Conservation (phyloP, 2,329 filamentous ascomycete genomes). For the Ophiobolus disseminans region DNA sequence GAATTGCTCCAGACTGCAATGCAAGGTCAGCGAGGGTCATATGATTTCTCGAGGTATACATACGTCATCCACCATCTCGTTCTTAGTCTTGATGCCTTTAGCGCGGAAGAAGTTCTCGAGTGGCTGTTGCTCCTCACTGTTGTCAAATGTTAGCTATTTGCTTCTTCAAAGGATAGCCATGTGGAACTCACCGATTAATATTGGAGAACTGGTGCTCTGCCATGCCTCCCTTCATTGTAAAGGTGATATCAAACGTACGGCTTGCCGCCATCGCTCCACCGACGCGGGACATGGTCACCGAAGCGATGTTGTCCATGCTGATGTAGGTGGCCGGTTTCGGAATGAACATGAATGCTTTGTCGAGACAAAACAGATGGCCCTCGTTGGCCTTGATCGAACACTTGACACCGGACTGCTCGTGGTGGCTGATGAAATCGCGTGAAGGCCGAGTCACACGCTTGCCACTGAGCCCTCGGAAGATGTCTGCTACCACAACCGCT, state of each 20-base stretch:
- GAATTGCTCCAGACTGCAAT: slow-evolving; percentile 61
- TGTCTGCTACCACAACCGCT: slow-evolving; percentile 90
- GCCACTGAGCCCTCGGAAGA: slow-evolving; percentile 91
- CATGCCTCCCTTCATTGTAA: slow-evolving; percentile 84
- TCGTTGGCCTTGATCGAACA: slow-evolving; percentile 99
- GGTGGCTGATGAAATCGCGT: slow-evolving; percentile 92
- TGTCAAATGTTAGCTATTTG: slow-evolving; percentile 33
- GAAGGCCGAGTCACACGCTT: slow-evolving; percentile 95
- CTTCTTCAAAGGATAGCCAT: neutral
- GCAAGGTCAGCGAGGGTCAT: slow-evolving; percentile 31
- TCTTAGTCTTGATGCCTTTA: slow-evolving; percentile 95
- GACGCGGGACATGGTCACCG: slow-evolving; percentile 94
- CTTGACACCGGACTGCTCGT: slow-evolving; percentile 93
- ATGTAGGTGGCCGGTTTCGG: slow-evolving; percentile 98
- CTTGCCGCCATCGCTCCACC: slow-evolving; percentile 92
- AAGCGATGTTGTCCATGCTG: slow-evolving; percentile 88
- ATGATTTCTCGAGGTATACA: slow-evolving; percentile 49
- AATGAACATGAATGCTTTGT: slow-evolving; percentile 99
- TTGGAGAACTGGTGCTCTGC: slow-evolving; percentile 97
- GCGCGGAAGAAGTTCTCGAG: slow-evolving; percentile 98
- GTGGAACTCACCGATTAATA: slow-evolving; percentile 76
- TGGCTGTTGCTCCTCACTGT: slow-evolving; percentile 86
- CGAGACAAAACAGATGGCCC: slow-evolving; percentile 93
- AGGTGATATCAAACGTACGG: slow-evolving; percentile 95
- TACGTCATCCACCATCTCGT: slow-evolving; percentile 96